Evolutionary conservation across 2,329 filamentous ascomycete species (phyloP).

Genomic region (Colletotrichum limetticola): DNA sequence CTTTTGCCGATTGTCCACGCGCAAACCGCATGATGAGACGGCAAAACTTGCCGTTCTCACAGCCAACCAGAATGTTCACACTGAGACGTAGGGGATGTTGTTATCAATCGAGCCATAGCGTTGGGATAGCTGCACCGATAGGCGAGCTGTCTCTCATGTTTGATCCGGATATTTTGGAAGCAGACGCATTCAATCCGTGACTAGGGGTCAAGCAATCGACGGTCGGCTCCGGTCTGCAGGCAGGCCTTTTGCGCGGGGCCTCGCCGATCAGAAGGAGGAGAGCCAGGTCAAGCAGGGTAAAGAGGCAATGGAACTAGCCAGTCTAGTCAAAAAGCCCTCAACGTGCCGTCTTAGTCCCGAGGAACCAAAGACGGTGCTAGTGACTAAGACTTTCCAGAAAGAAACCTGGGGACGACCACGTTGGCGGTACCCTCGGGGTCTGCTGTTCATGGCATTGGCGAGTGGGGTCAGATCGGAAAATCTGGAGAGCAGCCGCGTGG

Average conservation of each 20-base stretch:
- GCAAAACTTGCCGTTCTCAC: not conserved
- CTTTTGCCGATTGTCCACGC: not conserved
- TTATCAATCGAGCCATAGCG: slow-evolving; percentile 5
- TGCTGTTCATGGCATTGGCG: slow-evolving; percentile 16
- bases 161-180: not conserved
- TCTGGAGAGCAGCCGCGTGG: slow-evolving; percentile 28
- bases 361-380: not conserved
- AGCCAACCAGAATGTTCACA: not conserved
- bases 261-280: slow-evolving; percentile 2
- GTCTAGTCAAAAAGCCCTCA: not conserved
- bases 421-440: slow-evolving; percentile 27
- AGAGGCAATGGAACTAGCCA: not conserved
- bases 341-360: not conserved
- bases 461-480: slow-evolving; percentile 23
- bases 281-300: not conserved
- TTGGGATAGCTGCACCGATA: slow-evolving; percentile 15
- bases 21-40: not conserved
- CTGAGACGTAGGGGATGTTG: not conserved
- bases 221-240: slow-evolving; percentile 2
- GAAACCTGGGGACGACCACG: slow-evolving; percentile 17
- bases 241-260: slow-evolving; percentile 1
- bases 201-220: not conserved
- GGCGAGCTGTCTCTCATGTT: not conserved
- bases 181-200: not conserved
- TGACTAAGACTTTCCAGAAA: slow-evolving; percentile 18